Conservation (phyloP, 495 filamentous ascomycete species). For the Oleoguttula mirabilis region DNA sequence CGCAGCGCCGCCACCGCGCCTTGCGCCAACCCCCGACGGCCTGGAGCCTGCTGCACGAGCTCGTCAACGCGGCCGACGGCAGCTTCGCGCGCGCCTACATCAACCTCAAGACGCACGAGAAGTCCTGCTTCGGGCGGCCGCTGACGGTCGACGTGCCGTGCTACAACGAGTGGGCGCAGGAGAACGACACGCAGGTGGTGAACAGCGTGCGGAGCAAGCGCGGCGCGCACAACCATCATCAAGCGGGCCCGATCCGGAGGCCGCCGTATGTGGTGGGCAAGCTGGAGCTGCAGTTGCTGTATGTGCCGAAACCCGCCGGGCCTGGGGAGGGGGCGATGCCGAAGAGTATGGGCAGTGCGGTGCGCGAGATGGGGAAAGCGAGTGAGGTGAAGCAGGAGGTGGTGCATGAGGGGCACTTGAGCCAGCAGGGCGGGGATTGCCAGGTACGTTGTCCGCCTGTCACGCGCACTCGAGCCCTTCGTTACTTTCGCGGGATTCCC, state of each 20-base stretch:
- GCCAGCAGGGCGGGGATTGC: conserved; percentile 95
- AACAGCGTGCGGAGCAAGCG: conserved; percentile 81
- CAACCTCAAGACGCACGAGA: conserved; percentile 82
- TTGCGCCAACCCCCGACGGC: conserved; percentile 41
- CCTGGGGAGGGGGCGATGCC: conserved; percentile 93
- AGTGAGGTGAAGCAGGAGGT: conserved; percentile 50
- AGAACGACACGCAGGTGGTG: conserved; percentile 52
- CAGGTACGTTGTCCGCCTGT: conserved; percentile 87
- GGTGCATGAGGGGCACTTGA: conserved; percentile 76
- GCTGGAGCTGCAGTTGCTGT: conserved; percentile 81
- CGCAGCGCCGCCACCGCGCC: conserved; percentile 44
- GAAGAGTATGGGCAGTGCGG: conserved; percentile 92
- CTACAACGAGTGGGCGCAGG: conserved; percentile 96
- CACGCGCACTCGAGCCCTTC: too few relatives aligned
- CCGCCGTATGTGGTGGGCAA: conserved; percentile 93
- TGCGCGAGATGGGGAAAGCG: conserved; percentile 81
- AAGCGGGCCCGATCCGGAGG: conserved; percentile 43
- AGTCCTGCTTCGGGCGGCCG: conserved; percentile 70
- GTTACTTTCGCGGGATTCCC: too few relatives aligned
- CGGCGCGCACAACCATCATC: conserved; percentile 45
- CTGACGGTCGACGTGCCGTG: conserved; percentile 78
- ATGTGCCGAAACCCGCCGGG: conserved; percentile 82
- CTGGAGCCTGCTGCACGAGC: conserved; percentile 76
- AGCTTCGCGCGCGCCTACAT: conserved; percentile 90
- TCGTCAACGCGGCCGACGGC: conserved; percentile 71